Base-by-base conservation (phyloP, 495 filamentous ascomycete genomes). In the Neurospora pannonica region DNA sequence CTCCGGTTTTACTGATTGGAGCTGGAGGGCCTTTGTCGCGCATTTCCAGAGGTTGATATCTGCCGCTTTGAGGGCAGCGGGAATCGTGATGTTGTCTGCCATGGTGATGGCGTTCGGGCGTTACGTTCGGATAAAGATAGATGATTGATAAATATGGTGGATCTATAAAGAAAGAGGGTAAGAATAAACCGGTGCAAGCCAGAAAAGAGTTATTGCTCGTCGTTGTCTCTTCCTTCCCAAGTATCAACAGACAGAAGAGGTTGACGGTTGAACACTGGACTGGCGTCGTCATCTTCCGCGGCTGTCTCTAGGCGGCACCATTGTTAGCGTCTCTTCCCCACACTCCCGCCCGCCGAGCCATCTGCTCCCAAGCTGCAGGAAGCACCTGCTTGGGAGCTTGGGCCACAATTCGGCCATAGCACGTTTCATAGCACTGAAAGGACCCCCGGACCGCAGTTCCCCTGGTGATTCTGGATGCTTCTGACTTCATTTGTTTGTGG, bases 1-100 rank as follows among this genome's bases (percentile, higher is more conserved):
- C 73, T 95, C 90, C 15, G 96, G 95, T 84, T 94, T 94, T 67
- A 89, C 88, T 67, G 86, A 88, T 80, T 95, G 94, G 37, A 99
- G 87, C 82, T 98, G 96, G 42, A 90, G 87, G 21, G 94, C 95
- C 72, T 97, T 89, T 21, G 89, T 82, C 71, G 94, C 91, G 80
- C 94, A 98, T 76, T 85, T 85, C 74, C 81, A 81, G 19, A 91
- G 89, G 74, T 88, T 89, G 76, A 97, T 89, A 76, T 95, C 93
- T 71, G 91, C 90, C 34, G 89, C 85, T 81, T 90, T 92, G 31
- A 99, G 84, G 79, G 90, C 90, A 15, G 87, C 85, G 10, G 97
- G 96, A 15, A 67, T 67, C 28, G 54, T 4, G 75, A 98, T 85
- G 74, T 84, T 86, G 77, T 88, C 86, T 40, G 92, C 89, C 93